Base-by-base conservation (phyloP, 805 yeast species). In the Phaffomyces antillensis region DNA sequence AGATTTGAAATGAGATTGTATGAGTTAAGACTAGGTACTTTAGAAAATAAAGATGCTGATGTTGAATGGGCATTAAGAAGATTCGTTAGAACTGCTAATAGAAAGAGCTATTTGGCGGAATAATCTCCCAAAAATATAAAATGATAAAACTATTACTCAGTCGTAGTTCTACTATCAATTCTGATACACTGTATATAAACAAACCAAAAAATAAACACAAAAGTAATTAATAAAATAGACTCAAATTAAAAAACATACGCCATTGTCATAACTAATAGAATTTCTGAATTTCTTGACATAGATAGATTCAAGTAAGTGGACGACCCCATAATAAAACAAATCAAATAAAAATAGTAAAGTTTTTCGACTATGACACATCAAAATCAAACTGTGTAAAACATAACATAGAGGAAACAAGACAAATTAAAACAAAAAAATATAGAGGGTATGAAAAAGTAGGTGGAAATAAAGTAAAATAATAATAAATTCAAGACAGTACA, bases 11-110 rank as follows among this genome's bases (percentile, higher is more conserved):
- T 93, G 98, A 78, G 89, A 61, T 68, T 93, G 52, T 93, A 80
- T 62, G 97, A 91, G 64, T 68, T 93, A 52, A 77, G 82, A 58
- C 72, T 93, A 53, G 97, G 99, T 4, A 87, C 96, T 37, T 65
- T 91, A 51, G 99, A 93, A 55, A 89, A 91, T 63, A 86, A 86
- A 67, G 97, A 93, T 63, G 96, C 97, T 11, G 99, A 93, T 59
- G 79, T 87, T n/a, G 99, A 93, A 63, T 93, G 98, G 98, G 86
- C 86, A 70, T 71, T 86, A 56, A 78, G 96, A 64, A 81, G 97
- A 56, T 93, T 90, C 56, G 87, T 89, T 39, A 78, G 99, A 62
- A 93, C 99, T 25, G 98, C 96, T 17, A 89, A 84, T 64, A 82
- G 97, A 67, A 91, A 93, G 71, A 93, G 90, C 62, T 89, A 91